Percentiles rank a stretch among this genome's conserved stretches.
Evolutionary conservation across 2,329 filamentous ascomycete genomes (phyloP).

Genomic region (Aspergillus japonicus): DNA sequence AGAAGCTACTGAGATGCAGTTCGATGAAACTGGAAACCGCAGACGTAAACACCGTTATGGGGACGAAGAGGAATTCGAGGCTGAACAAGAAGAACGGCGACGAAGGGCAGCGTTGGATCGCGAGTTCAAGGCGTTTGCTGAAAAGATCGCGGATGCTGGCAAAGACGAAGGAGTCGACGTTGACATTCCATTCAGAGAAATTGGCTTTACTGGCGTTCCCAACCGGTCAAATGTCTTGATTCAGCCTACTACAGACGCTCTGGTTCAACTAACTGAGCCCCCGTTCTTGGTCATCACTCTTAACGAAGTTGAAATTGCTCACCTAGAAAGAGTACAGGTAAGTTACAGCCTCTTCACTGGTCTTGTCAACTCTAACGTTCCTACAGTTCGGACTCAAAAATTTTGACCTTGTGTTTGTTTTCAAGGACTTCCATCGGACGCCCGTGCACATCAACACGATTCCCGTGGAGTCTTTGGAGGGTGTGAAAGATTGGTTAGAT

Average conservation of each 20-base stretch:
- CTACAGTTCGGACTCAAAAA: slow-evolving; percentile 91
- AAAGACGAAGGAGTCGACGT: slow-evolving; percentile 88
- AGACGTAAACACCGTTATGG: slow-evolving; percentile 97
- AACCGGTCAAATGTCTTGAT: slow-evolving; percentile 94
- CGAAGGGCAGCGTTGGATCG: slow-evolving; percentile 89
- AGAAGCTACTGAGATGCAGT: slow-evolving; percentile 96
- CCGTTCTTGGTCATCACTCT: slow-evolving; percentile 95
- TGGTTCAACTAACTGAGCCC: slow-evolving; percentile 94
- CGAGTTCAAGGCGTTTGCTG: slow-evolving; percentile 91
- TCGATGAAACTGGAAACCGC: slow-evolving; percentile 96
- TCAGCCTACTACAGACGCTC: slow-evolving; percentile 92
- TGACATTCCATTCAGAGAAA: slow-evolving; percentile 93
- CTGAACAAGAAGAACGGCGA: slow-evolving; percentile 93
- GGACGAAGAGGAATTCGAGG: slow-evolving; percentile 97
- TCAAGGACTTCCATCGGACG: slow-evolving; percentile 91
- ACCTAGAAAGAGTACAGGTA: slow-evolving; percentile 83
- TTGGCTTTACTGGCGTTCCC: slow-evolving; percentile 95
- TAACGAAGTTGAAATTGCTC: slow-evolving; percentile 92
- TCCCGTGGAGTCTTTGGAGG: slow-evolving; percentile 88
- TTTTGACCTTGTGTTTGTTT: slow-evolving; percentile 97
- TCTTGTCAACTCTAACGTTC: slow-evolving; percentile 24
- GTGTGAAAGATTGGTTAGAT: slow-evolving; percentile 97
- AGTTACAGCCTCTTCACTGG: slow-evolving; percentile 1
- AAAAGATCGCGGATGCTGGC: slow-evolving; percentile 95
- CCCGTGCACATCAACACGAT: slow-evolving; percentile 98